Evolutionary conservation across 2,329 filamentous ascomycete genomes (phyloP), one percentile per base, ranked within the genome.

Genomic region (Microcera coccophila): DNA sequence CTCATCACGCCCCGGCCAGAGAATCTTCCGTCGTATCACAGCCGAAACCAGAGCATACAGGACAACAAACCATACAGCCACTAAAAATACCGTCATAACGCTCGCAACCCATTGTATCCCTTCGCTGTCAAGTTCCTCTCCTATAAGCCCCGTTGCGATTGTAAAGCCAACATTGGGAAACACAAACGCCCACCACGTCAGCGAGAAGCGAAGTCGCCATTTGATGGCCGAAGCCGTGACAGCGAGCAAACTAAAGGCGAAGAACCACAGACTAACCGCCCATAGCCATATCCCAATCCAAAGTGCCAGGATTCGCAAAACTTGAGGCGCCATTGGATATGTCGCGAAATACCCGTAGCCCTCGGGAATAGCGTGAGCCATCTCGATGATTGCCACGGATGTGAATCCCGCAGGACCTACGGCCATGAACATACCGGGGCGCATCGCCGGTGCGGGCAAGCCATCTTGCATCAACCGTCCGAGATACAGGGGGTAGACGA

Each of bases 81-180:
- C 52, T 4, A 59, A 35, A 7, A 35, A 20, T 1, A 59, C 42
- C 3, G 56, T 38, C 54, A 58, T 50, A 11, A 12, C 45, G 24
- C 46, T 59, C 12, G 54, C 47, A 3, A 59, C 52, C 54, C 56
- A 59, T 18, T 52, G 32, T 12, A 59, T 53, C 3, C 35, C 51
- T 17, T 42, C 38, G n/a, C 54, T 58, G 3, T 52, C 47, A n/a
- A 59, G 35, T 19, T 58, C 49, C 18, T 59, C 34, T 1, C 56
- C 54, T 7, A 59, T 59, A n/a, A 33, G 42, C 1, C 37, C 53
- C 3, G 57, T 59, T 3, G 55, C 57, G 9, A 59, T 44, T 1
- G 50, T 48, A 16, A 57, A 59, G 5, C 57, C 57, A 4, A 59
- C 45, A n/a, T 58, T 59, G 4, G 57, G 55, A n/a, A 59, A 59